Conservation (phyloP, 1,284 basidiomycete species). For the Inonotus hispidus region DNA sequence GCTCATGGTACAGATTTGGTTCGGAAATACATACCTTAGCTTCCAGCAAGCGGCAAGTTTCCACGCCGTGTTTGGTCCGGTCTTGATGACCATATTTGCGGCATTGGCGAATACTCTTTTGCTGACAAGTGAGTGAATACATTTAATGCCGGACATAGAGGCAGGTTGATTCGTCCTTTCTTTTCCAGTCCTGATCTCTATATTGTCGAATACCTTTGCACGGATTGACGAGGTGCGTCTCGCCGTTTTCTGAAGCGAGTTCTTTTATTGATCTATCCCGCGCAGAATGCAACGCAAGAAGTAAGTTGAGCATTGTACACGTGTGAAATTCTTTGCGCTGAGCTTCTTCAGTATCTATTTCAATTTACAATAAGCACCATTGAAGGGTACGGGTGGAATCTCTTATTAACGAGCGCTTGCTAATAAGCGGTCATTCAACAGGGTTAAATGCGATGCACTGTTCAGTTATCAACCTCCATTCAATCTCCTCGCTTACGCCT, state of each 20-base stretch:
- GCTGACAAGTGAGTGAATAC: slow-evolving; percentile 56
- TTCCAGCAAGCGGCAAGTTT: slow-evolving; percentile 69
- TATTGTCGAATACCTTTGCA: slow-evolving; percentile 81
- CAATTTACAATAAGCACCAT: slow-evolving; percentile 84
- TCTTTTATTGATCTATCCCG: neutral
- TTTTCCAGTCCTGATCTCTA: slow-evolving; percentile 75
- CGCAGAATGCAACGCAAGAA: slow-evolving; percentile 80
- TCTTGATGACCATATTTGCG: slow-evolving; percentile 82
- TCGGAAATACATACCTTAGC: slow-evolving; percentile 72
- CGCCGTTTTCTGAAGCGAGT: slow-evolving; percentile 1
- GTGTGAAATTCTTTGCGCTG: neutral
- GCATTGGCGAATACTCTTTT: slow-evolving; percentile 76
- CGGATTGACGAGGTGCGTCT: slow-evolving; percentile 64
- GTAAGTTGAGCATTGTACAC: slow-evolving; percentile 31
- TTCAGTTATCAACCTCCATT: slow-evolving; percentile 89
- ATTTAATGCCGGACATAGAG: neutral
- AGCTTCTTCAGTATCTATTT: slow-evolving; percentile 64
- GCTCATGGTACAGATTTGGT: slow-evolving; percentile 82
- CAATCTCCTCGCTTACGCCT: slow-evolving; percentile 71
- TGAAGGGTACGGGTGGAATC: slow-evolving; percentile 57
- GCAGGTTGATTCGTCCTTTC: slow-evolving; percentile 13
- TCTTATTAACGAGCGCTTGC: too few species aligned
- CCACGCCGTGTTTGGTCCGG: slow-evolving; percentile 80
- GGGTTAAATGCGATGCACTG: slow-evolving; percentile 84
- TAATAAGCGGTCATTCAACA: neutral